Base-by-base conservation (phyloP, 1,284 basidiomycete species). In the Microbotryum lychnidis-dioicae region DNA sequence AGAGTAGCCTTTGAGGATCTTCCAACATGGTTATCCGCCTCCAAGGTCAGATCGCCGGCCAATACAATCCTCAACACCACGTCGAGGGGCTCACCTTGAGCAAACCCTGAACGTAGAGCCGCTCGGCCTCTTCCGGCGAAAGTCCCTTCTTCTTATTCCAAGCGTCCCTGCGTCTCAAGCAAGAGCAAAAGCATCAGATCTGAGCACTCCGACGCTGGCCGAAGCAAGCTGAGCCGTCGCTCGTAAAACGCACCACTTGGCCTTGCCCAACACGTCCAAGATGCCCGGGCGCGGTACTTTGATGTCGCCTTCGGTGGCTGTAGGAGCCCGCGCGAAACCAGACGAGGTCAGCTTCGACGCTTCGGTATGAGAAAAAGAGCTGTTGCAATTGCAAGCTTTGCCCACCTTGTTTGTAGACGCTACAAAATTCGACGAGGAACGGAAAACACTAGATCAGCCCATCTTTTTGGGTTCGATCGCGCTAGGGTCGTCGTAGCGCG, bases 191-290 rank as follows among this genome's bases (percentile, higher is more conserved):
- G n/a, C 0, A 6, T 46, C 7, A 18, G 5, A 52, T 49, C 31
- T 27, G 42, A 21, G 37, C 16, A 29, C 29, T n/a, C 5, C 25
- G 42, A 25, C 6, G 10, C 23, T 9, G n/a, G 21, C 18, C 16
- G 18, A 23, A 42, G 9, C 37, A 23, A 42, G 9, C 37, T 42
- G 16, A 42, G 37, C 37, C 42, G 53, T 44, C 27, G 53, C 10
- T n/a, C 7, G 27, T 20, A 44, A 18, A 20, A 33, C 67, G 29
- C 42, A 69, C 92, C 92, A 97, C 77, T 97, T 97, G 21, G 93
- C 92, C 68, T 92, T 81, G 42, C 90, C 91, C 16, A 97, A 79
- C 84, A 96, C 87, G 74, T 97, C 91, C 79, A 86, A 89, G 46
- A 94, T 84, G 18, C 86, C 87, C n/a, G 91, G 91, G 48, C 91